These are phyloP conservation scores for Xanthoconium stramineum DNA, from an alignment of 768 basidiomycete genomes.

Conservation along the genomic window DNA sequence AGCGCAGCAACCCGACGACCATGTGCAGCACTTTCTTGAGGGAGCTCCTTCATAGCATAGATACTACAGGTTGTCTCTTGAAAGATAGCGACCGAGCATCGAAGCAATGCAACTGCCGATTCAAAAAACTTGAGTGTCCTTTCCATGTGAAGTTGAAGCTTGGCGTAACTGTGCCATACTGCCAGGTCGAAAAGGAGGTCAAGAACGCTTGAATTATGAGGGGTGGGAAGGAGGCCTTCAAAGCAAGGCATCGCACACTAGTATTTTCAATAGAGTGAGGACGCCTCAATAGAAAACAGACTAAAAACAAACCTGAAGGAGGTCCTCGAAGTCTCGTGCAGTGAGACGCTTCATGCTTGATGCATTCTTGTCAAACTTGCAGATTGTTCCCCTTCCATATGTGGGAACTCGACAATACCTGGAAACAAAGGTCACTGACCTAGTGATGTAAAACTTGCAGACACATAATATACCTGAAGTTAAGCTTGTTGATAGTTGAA, in stretches of 20 bases:
- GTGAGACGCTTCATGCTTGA: conserved; percentile 34
- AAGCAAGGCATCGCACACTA: conserved; percentile 13
- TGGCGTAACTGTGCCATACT: background rate
- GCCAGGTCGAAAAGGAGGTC: background rate
- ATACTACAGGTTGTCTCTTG: background rate
- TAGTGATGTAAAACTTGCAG: background rate
- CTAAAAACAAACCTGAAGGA: conserved; percentile 7
- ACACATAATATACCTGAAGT: background rate
- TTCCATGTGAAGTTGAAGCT: background rate
- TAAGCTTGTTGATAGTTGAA: background rate
- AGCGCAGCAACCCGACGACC: background rate
- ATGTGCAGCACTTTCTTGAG: background rate
- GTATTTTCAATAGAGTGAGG: no score
- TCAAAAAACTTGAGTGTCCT: background rate
- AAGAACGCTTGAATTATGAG: background rate
- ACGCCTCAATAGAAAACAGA: accelerated
- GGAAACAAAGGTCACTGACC: background rate
- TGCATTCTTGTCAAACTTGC: conserved; percentile 18
- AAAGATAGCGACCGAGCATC: background rate
- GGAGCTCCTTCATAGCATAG: background rate
- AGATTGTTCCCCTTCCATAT: background rate
- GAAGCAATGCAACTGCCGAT: background rate
- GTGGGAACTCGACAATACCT: background rate
- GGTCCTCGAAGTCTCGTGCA: conserved; percentile 39
- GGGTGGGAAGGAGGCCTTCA: background rate